Evolutionary conservation across 305 asterid genomes (phyloP), one percentile per base, ranked within the genome.

Genomic region (Plantago lanceolata): DNA sequence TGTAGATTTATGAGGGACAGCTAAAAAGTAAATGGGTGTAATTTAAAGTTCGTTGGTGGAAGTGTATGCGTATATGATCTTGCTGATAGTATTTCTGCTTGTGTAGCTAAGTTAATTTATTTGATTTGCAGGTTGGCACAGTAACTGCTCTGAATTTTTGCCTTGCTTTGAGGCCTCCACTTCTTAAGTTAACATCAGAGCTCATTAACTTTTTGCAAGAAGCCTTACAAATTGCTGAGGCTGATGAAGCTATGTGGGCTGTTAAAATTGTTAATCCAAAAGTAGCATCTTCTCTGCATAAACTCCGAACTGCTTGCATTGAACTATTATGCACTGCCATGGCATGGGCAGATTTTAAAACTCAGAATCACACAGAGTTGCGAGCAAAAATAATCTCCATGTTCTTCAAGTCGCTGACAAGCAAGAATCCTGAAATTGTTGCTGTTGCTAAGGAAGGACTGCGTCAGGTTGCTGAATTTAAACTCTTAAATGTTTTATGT

Each of bases 321-420:
- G 99, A 94, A 73, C 94, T 94, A 68, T 76, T 94, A 54, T 94
- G 99, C 81, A 94, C 99, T 72, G 97, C 99, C 75, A 94, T 94
- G 99, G 89, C 99, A 49, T 94, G 99, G 99, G 83, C 97, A 21
- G 99, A 94, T 75, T 94, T 94, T 63, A 94, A 88, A 83, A 85
- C 96, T 63, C 99, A 88, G 75, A 90, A 86, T 74, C 96, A 94
- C 73, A 71, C 95, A 1, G 99, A 94, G 53, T 70, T 90, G 85
- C 95, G 99, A 62, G 86, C 99, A 24, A 94, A 94, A 81, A 78
- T 94, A 68, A 94, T 90, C 68, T 88, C 96, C 48, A 94, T 94
- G 99, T 94, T 94, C 82, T 94, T 94, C 85, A 94, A 94, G 87
- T 90, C 96, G 33, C 75, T 94, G 81, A 94, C 99, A 8, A 90